A percentile compares a stretch with the other conserved stretches of the same genome.
phyloP scores from a whole-genome alignment of 2,329 filamentous ascomycete genomes.

The Talaromyces sp. region DNA sequence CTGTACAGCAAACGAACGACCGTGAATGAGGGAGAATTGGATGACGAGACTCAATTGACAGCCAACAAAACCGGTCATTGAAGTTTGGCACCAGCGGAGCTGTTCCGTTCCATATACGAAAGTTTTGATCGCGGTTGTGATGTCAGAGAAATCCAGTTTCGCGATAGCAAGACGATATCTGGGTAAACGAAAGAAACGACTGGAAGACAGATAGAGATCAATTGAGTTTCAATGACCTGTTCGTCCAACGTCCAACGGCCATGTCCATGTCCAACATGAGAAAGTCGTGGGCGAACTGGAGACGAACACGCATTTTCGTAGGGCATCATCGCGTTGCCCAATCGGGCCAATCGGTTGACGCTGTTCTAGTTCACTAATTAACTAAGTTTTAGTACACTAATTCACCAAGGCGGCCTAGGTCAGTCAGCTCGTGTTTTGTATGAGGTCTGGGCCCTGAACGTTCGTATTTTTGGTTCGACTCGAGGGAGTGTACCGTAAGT shows the following conservation, averaged over 20 bases:
- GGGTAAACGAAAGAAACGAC: background rate
- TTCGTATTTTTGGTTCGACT: no score
- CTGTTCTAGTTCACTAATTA: background rate
- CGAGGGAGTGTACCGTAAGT: no score
- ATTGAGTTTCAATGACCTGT: background rate
- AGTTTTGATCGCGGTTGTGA: background rate
- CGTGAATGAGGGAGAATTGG: background rate
- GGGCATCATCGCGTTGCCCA: constrained; percentile 10
- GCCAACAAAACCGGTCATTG: background rate
- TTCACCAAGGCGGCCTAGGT: background rate
- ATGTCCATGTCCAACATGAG: background rate
- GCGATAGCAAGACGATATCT: background rate
- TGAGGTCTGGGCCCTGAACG: background rate
- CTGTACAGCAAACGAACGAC: background rate
- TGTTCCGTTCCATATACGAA: background rate
- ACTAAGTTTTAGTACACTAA: no score
- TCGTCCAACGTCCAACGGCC: background rate
- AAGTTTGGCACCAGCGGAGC: background rate
- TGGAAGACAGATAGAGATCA: background rate
- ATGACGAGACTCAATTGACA: background rate
- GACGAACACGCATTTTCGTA: constrained; percentile 8
- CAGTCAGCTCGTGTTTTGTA: background rate
- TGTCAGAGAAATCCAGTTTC: background rate
- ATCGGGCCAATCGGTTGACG: background rate
- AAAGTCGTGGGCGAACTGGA: constrained; percentile 3